phyloP scores from a whole-genome alignment of 192 early-diverging fungal species.

The Gaertneriomyces sp. region DNA sequence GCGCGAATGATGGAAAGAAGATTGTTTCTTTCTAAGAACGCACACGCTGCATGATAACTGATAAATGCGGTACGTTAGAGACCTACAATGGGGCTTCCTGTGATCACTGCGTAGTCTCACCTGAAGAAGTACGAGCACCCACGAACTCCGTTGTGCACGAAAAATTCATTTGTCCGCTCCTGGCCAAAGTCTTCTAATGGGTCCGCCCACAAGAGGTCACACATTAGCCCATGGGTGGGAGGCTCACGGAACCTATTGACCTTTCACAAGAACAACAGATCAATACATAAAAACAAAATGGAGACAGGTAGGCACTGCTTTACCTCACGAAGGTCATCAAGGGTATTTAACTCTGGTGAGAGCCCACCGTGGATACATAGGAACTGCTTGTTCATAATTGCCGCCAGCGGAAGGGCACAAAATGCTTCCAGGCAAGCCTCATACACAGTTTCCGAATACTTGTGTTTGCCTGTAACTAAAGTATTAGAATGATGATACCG shows the following conservation, averaged over 20 bases:
- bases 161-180: slow-evolving; percentile 83
- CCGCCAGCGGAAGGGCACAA: slow-evolving; percentile 85
- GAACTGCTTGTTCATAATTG: slow-evolving; percentile 94
- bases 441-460: slow-evolving; percentile 88
- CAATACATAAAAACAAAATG: slow-evolving; percentile 7
- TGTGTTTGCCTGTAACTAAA: slow-evolving; percentile 76
- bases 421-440: slow-evolving; percentile 90
- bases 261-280: slow-evolving; percentile 37
- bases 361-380: slow-evolving; percentile 95
- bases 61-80: background rate
- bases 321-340: slow-evolving; percentile 78
- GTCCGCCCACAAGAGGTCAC: slow-evolving; percentile 93
- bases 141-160: slow-evolving; percentile 87
- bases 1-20: slow-evolving; percentile 93
- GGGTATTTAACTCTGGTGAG: slow-evolving; percentile 85
- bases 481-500: background rate
- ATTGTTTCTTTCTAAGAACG: slow-evolving; percentile 91
- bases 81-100: background rate
- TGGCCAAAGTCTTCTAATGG: slow-evolving; percentile 96
- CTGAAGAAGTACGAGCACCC: slow-evolving; percentile 96
- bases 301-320: background rate
- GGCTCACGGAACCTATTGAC: slow-evolving; percentile 91
- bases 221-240: slow-evolving; percentile 92
- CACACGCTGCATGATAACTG: slow-evolving; percentile 86
- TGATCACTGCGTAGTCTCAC: slow-evolving; percentile 27